These are phyloP conservation scores for Dactylella cylindrospora DNA, from an alignment of 2,329 filamentous ascomycete species.

Conservation along the genomic window DNA sequence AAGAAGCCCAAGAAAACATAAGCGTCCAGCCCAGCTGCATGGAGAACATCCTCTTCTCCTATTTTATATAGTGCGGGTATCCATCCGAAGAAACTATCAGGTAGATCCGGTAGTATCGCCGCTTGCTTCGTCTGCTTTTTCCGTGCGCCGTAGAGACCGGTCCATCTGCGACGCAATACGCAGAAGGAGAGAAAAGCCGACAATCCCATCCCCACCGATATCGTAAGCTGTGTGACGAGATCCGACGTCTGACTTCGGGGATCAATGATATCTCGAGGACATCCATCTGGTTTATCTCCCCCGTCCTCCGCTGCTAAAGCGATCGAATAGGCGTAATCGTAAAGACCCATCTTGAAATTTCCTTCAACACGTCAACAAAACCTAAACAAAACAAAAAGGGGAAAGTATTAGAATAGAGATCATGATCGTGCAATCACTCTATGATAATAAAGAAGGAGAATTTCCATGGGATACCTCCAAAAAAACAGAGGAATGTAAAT, in stretches of 20 bases:
- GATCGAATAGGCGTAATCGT: slow-evolving; percentile 44
- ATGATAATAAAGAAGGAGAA: too few species aligned
- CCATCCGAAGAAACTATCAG: slow-evolving; percentile 88
- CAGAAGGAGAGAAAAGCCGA: slow-evolving; percentile 76
- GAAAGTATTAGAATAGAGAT: slow-evolving; percentile 3
- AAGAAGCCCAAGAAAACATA: slow-evolving; percentile 93
- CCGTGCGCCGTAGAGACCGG: slow-evolving; percentile 82
- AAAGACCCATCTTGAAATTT: slow-evolving; percentile 22
- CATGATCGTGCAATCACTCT: slow-evolving; percentile 25
- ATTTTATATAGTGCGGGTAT: slow-evolving; percentile 82
- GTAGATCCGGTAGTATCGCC: slow-evolving; percentile 71
- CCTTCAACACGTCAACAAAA: background rate
- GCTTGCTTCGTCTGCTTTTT: slow-evolving; percentile 67
- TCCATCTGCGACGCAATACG: slow-evolving; percentile 87
- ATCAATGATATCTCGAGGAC: slow-evolving; percentile 50
- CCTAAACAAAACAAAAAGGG: slow-evolving; percentile 1
- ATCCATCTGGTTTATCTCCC: slow-evolving; percentile 11
- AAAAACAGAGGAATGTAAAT: slow-evolving; percentile 3
- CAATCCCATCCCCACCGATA: slow-evolving; percentile 70
- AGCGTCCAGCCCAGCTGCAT: slow-evolving; percentile 88
- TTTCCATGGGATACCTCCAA: too few species aligned
- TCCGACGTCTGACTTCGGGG: slow-evolving; percentile 52
- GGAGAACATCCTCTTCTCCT: slow-evolving; percentile 83
- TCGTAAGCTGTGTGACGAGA: slow-evolving; percentile 64
- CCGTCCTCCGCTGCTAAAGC: slow-evolving; percentile 16